Evolutionary conservation across 2,329 filamentous ascomycete species (phyloP), one percentile per base, ranked within the genome.

Genomic region (Claviceps purpurea): DNA sequence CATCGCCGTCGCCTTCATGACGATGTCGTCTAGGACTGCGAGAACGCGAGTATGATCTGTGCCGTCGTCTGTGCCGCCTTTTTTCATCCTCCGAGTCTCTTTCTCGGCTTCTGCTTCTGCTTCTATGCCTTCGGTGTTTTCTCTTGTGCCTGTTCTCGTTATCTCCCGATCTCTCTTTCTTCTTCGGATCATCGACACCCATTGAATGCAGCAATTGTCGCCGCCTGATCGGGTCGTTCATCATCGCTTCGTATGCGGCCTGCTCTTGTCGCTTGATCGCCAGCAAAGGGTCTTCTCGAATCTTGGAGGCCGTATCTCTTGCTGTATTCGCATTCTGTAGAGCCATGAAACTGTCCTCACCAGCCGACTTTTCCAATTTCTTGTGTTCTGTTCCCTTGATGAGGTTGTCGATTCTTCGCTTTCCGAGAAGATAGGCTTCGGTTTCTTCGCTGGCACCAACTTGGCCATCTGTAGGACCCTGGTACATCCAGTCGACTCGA

Each of bases 401-500:
- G 38, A 81, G 66, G 13, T 84, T 82, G 71, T 97, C 91, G 65
- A 98, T 91, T 54, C 90, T 79, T 54, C 93, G 78, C 73, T 96
- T 97, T 50, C 93, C 93, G 14, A 98, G 75, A 1, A 98, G 70
- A 65, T 95, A 98, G 4, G 87, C 89, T 64, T 98, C 93, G 71
- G 88, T 89, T 69, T 97, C 93, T 66, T 96, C 91, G 4, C 78
- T 80, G 41, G 81, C 87, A 34, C 85, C 85, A n/a, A 75, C 73
- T 62, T 87, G 84, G 39, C 88, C 87, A 61, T 79, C 75, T 49
- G 84, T 85, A 7, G 93, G 89, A 1, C 91, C 91, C 60, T 85
- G 82, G 69, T 98, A 98, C 89, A 98, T 96, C 88, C 93, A 98
- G 62, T 97, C 93, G 26, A 98, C 91, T 39, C 89, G 82, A 60